Conservation (phyloP, 2,329 filamentous ascomycete species). For the Neoascochyta sp. region DNA sequence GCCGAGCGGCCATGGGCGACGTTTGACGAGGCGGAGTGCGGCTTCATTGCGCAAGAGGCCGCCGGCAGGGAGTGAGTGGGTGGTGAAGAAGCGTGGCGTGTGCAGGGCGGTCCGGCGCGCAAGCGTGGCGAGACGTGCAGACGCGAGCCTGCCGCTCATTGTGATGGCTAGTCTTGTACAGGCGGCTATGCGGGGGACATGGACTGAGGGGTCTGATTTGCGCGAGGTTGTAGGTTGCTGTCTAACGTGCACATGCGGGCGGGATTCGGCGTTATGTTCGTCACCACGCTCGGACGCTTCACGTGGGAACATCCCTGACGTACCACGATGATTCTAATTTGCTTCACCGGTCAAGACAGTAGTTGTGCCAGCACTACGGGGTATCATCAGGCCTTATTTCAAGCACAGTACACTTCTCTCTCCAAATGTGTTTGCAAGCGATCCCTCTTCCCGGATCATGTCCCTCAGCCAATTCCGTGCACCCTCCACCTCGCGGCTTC, state of each 20-base stretch:
- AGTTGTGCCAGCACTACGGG: background rate
- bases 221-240: conserved; percentile 1
- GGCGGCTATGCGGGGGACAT: conserved; percentile 14
- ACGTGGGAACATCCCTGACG: conserved; percentile 5
- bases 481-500: conserved; percentile 74
- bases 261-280: conserved; percentile 6
- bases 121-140: conserved; percentile 66
- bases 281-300: conserved; percentile 9
- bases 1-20: conserved; percentile 71
- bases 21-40: conserved; percentile 37
- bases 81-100: conserved; percentile 52
- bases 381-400: conserved; percentile 18
- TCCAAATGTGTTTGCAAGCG: conserved; percentile 67
- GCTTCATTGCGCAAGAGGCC: conserved; percentile 38
- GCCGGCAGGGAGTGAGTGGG: conserved; percentile 33
- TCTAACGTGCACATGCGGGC: background rate
- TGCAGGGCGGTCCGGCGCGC: conserved; percentile 60
- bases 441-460: conserved; percentile 73
- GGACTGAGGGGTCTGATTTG: conserved; percentile 3
- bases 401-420: conserved; percentile 73
- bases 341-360: background rate
- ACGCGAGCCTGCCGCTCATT: conserved; percentile 73
- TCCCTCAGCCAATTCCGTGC: conserved; percentile 74
- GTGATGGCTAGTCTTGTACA: conserved; percentile 16
- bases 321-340: background rate